Evolutionary conservation across 1,284 basidiomycete genomes (phyloP), one percentile per base, ranked within the genome.

Genomic region (Cystobasidium sp.): DNA sequence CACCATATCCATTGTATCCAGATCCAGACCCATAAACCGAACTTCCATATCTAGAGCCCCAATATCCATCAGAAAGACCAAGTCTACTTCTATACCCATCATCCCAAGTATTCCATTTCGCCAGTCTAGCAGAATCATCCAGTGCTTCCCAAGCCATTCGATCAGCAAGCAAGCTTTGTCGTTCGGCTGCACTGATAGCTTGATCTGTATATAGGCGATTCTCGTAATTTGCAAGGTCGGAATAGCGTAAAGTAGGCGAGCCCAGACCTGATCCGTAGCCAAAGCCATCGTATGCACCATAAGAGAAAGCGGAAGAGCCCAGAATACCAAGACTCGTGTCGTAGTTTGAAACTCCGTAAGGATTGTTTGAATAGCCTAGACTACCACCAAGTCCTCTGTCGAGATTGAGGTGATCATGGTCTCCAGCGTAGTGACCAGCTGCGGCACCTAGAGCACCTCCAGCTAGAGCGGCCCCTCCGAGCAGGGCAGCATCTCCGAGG

Each of bases 201-300:
- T 46, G 39, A 61, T 73, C 62, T 37, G 70, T 14, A 37, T 66
- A 73, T 22, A 73, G 70, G 24, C 56, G 47, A 44, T 73, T 65
- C 44, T 73, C 56, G 52, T 52, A 73, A 51, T 66, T 73, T n/a
- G 70, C 70, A 22, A 73, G 52, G 49, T 73, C 70, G 9, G 70
- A 65, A 22, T 73, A 73, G 31, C 56, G 46, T 9, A 65, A 51
- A 10, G 70, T 39, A 16, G 56, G 63, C 10, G 52, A 64, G 1
- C 22, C 47, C 14, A 72, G 10, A 6, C 39, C 43, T 43, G 31
- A 53, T 44, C 70, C 70, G 41, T 7, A 65, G 22, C 58, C 58
- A 24, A 46, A 49, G n/a, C 70, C 70, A 39, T 59, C 56, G 20
- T 73, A 73, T 1, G 70, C 63, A 3, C 70, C 70, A 24, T 47